Conservation (phyloP, 2,329 filamentous ascomycete genomes). For the Cladosporium sp. region DNA sequence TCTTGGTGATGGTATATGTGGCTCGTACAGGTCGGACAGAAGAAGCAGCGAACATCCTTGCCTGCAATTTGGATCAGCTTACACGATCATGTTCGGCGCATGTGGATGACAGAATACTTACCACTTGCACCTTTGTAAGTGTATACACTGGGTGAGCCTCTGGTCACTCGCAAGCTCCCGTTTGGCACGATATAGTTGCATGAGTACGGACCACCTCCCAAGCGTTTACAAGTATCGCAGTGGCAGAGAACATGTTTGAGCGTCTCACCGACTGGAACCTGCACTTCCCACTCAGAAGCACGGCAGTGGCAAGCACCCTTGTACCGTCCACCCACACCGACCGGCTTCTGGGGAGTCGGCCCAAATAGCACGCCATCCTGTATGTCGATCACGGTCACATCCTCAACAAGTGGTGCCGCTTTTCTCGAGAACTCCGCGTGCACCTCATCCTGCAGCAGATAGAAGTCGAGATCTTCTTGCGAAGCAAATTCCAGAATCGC, state of each 20-base stretch:
- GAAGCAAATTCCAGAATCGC: constrained; percentile 39
- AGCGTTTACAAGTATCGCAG: constrained; percentile 39
- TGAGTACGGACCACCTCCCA: constrained; percentile 39
- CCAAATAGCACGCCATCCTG: constrained; percentile 38
- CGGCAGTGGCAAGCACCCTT: constrained; percentile 38
- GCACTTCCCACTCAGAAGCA: constrained; percentile 32
- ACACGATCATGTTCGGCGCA: not conserved
- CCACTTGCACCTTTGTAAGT: constrained; percentile 37
- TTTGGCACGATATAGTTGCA: constrained; percentile 40
- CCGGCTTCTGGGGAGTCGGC: constrained; percentile 27
- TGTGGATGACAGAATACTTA: constrained; percentile 5
- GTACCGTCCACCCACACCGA: constrained; percentile 18
- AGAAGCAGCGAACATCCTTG: constrained; percentile 41
- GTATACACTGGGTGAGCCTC: constrained; percentile 34
- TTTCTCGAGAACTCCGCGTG: constrained; percentile 34
- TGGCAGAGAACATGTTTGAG: constrained; percentile 39
- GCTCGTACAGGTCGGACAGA: constrained; percentile 41
- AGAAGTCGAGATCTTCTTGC: constrained; percentile 39
- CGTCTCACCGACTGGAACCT: constrained; percentile 22
- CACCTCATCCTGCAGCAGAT: constrained; percentile 35
- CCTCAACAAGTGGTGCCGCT: constrained; percentile 36
- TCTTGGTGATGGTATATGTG: constrained; percentile 45
- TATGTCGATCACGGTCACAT: constrained; percentile 38
- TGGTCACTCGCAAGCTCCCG: constrained; percentile 32
- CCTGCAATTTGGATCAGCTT: constrained; percentile 20